Evolutionary conservation across 257 asterid species (phyloP), one percentile per base, ranked within the genome.

Genomic region (Solanum peruvianum): DNA sequence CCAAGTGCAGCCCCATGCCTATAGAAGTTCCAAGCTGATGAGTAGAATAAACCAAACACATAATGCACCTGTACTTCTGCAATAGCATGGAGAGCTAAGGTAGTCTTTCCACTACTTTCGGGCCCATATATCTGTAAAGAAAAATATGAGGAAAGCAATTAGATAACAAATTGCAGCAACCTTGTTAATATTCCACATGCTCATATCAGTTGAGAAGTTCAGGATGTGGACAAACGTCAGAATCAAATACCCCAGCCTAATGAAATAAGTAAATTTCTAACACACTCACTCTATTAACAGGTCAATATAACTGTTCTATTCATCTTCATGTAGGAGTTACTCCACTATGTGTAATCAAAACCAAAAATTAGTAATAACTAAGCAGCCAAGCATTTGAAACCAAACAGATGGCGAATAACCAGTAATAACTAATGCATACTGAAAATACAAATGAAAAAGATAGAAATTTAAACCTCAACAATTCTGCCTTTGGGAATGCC

Each of bases 51-150:
- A 87, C 83, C n/a, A 88, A 87, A 85, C 88, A 90, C 94, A 91
- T 88, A 94, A 94, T 92, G 89, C 88, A 97, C 99, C 99, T 96
- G 99, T 86, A 95, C 99, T 97, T 97, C 99, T 86, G 99, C 99
- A 91, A 97, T 96, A 84, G 99, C 99, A 92, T 95, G 99, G 91
- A 97, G 95, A 71, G 99, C 99, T 86, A 97, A 89, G 86, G 99
- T 97, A 86, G 99, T 97, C 92, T 97, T 96, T 82, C 99, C 99
- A 91, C 98, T 97, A 92, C 99, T 97, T 95, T 97, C 99, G 27
- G 99, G 99, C 82, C 99, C 99, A 90, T 97, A 97, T 90, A 97
- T 90, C 99, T 97, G 91, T 71, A 88, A 88, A 87, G 12, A 56
- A 62, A 84, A 73, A 67, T 23, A 52, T 21, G 35, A 83, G 44